Base-by-base conservation (phyloP, 1,139 yeast species). In the Candida glucosophila region DNA sequence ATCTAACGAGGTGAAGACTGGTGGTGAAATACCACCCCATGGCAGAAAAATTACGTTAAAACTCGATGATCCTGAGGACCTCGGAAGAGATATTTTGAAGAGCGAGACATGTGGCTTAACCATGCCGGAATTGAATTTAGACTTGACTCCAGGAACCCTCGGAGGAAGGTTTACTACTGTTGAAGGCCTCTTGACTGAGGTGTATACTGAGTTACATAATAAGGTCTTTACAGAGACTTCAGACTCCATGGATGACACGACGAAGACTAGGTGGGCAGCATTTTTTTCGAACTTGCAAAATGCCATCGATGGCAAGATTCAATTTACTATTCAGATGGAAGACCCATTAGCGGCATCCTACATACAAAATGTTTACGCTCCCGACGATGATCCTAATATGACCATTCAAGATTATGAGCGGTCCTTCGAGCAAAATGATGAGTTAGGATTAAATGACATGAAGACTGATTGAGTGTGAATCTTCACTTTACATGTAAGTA, bases 161-260 rank as follows among this genome's bases (percentile, higher is more conserved):
- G 99, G 99, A 34, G 98, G 99, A 29, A 73, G 98, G 48, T 92
- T 92, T 62, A 92, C 98, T 24, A 92, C 99, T 12, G 63, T 90
- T 39, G 98, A 90, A 59, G 99, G 99, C 33, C 67, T 92, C 33
- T 60, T 92, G 38, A 67, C 73, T 25, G 97, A 92, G 55, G 97
- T 90, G 12, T 65, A 74, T 40, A 95, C 85, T 34, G 98, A 90
- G 54, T 71, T 92, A 37, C 81, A 86, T 43, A 61, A 78, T 11
- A 74, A 93, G 52, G 94, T 90, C 7, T 83, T 82, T 50, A 70
- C 85, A 5, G 80, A 81, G 48, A 77, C 92, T 3, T 80, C 93
- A 1, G 98, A 90, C 48, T 81, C 95, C 5, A 86, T 90, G 96
- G 90, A 81, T 28, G 68, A 64, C 5, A 78, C 65, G 20, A 74